Evolutionary conservation across 2,329 filamentous ascomycete genomes (phyloP).

Genomic region (Hymenoscyphus linearis): DNA sequence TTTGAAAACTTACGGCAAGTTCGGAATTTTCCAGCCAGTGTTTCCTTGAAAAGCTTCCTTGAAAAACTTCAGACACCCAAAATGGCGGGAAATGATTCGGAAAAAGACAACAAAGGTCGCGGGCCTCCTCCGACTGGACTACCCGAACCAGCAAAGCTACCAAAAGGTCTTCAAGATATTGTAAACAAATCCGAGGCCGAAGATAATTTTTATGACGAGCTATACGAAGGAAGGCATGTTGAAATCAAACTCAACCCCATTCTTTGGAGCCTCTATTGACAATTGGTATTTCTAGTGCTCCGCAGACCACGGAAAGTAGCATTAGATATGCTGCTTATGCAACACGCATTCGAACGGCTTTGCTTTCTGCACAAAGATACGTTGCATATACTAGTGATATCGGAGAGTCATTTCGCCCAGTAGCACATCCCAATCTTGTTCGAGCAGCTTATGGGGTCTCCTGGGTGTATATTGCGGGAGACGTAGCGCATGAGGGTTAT

Average conservation of each 20-base stretch:
- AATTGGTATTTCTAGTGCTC: constrained; percentile 43
- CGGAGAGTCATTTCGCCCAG: constrained; percentile 89
- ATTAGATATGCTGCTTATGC: constrained; percentile 93
- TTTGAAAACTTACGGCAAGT: background rate
- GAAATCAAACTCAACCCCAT: constrained; percentile 33
- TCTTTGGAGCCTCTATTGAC: constrained; percentile 8
- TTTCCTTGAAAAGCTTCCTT: background rate
- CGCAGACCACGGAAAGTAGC: constrained; percentile 77
- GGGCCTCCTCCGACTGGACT: constrained; percentile 24
- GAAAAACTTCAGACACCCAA: background rate
- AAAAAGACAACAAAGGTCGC: constrained; percentile 19
- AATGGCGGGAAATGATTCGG: constrained; percentile 27
- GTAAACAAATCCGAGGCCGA: constrained; percentile 55
- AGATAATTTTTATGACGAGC: constrained; percentile 69
- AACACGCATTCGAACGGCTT: constrained; percentile 75
- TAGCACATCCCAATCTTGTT: constrained; percentile 81
- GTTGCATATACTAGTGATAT: constrained; percentile 97
- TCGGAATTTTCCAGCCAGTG: background rate
- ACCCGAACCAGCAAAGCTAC: constrained; percentile 40
- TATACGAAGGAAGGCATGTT: constrained; percentile 68
- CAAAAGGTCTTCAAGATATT: constrained; percentile 50
- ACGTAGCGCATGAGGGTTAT: constrained; percentile 90
- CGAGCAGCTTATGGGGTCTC: constrained; percentile 82
- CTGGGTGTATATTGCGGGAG: constrained; percentile 87
- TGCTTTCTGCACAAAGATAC: constrained; percentile 87